phyloP scores from a whole-genome alignment of 345 rosid species.

The Clarkia xantiana region DNA sequence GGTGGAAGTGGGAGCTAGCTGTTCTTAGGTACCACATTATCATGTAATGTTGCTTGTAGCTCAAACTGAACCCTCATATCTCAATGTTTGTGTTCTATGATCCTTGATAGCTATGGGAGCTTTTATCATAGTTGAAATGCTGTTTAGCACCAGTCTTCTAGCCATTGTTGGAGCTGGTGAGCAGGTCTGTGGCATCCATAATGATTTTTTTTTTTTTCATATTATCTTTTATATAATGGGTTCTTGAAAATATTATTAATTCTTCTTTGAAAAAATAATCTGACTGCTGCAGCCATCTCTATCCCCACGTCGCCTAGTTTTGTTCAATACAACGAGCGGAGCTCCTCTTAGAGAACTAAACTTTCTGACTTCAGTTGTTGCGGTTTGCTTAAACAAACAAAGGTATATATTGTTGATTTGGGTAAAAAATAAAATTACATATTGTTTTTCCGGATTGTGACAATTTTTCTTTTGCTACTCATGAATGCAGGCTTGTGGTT shows the following conservation, averaged over 20 bases:
- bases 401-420: constrained; percentile 19
- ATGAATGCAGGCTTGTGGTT: constrained; percentile 54
- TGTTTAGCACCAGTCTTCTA: constrained; percentile 73
- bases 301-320: constrained; percentile 70
- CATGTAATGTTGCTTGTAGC: too few relatives aligned
- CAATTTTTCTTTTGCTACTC: constrained; percentile 1
- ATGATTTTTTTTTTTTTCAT: not conserved
- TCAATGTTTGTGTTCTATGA: not conserved
- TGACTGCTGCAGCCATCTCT: constrained; percentile 43
- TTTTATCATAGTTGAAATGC: constrained; percentile 75
- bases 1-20: too few relatives aligned
- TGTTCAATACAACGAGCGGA: constrained; percentile 58
- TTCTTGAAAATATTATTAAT: not conserved
- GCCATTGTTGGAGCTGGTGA: constrained; percentile 97
- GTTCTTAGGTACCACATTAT: too few relatives aligned
- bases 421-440: too few relatives aligned
- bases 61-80: not conserved
- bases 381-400: constrained; percentile 63
- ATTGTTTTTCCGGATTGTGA: too few relatives aligned
- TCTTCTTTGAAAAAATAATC: not conserved
- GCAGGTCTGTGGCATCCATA: constrained; percentile 35
- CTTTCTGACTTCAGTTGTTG: constrained; percentile 71
- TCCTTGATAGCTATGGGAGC: constrained; percentile 48
- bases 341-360: constrained; percentile 56
- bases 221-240: not conserved